Base-by-base conservation (phyloP, 345 rosid species). In the Microcos paniculata region DNA sequence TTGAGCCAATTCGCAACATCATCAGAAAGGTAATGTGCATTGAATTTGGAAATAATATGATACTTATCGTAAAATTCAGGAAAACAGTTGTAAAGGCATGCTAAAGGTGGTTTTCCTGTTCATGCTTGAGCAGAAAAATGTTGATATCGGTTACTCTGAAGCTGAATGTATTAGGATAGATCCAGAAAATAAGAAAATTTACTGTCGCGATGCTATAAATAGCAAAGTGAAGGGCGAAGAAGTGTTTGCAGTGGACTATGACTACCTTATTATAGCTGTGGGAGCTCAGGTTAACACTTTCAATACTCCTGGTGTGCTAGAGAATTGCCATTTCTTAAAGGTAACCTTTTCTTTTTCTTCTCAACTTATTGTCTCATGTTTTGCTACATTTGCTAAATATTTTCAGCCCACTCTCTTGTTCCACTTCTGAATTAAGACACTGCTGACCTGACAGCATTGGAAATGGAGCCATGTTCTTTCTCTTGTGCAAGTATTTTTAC, bases 221-320 rank as follows among this genome's bases (percentile, higher is more conserved):
- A 46, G 75, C 74, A 67, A 77, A 70, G 68, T 80, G 71, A 85
- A 89, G 65, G 96, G 91, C 23, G 84, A 88, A 73, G 80, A 84
- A 55, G 98, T 92, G 75, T 93, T 96, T 85, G 82, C 71, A 48
- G 94, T 92, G 59, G 97, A 90, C 52, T 93, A 87, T 76, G 99
- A 96, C 83, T 96, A 89, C 81, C 99, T 96, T 70, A 91, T 96
- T 18, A 84, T 96, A 72, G 98, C 99, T 14, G 92, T 94, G 83
- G 99, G 99, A 71, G 98, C 94, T 76, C 93, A 93, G 71, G 80
- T 97, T 42, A 96, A 96, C 85, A 96, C 98, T 59, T 96, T 96
- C 80, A 93, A 92, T 75, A 96, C 95, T 24, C 99, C 99, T 11
- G 99, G 98, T 73, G 98, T 96, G 8, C 90, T 81, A 78, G 97